Base-by-base conservation (phyloP, 768 basidiomycete species). In the Amanita thiersii region DNA sequence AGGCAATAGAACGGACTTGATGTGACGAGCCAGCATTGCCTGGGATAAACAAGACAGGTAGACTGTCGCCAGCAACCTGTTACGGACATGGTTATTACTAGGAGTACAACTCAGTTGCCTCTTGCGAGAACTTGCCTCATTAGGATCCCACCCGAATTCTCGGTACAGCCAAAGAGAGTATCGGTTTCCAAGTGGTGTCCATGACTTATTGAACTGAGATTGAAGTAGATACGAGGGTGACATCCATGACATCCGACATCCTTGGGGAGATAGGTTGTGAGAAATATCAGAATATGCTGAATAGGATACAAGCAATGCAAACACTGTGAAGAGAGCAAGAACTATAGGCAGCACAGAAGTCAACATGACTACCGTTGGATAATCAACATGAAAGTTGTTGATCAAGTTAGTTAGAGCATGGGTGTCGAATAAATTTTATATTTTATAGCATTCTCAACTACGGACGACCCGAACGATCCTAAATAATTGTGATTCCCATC, bases 201-300 rank as follows among this genome's bases (percentile, higher is more conserved):
- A 83, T 2, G 73, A 64, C 11, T 62, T 49, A 52, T 89, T 72
- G 50, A 92, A 82, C 26, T 67, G 70, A 5, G 70, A 54, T 50
- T 94, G 81, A 24, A 78, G 69, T 12, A 88, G 59, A 59, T 98
- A 98, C 0, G 86, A 85, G 2, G 93, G 93, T 2, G 78, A 86
- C 92, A 94, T 96, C 72, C 79, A 92, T 39, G 89, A 90, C 92
- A 97, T 97, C 26, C 84, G 77, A 61, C 92, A 97, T 75, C 87
- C 88, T 70, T 90, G 86, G 3, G 86, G 86, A 0, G 88, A 90
- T 40, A 88, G 66, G 25, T 62, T 66, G 29, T 62, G 52, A 18
- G 64, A 58, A n/a, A 70, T 58, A 50, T 75, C 66, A 12, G 59
- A 57, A 30, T 57, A 64, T 15, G 77, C 65, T 24, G 60, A 56